These are phyloP conservation scores for Capniomyces stellatus DNA, from an alignment of 371 early-diverging fungal species.

Conservation along the genomic window DNA sequence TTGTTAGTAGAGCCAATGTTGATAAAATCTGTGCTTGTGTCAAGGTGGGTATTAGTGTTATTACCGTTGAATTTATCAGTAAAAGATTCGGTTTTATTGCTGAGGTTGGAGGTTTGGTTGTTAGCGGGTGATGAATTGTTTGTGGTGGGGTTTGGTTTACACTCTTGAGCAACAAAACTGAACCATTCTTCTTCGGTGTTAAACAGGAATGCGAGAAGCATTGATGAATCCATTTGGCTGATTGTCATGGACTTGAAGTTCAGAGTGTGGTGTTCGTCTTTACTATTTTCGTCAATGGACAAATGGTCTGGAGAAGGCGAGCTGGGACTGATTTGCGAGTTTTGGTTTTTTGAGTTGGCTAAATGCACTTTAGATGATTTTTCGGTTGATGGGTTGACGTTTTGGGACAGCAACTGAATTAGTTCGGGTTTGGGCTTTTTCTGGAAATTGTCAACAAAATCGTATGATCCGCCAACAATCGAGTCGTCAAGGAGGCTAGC, in stretches of 20 bases:
- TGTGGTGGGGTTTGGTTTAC: neutral
- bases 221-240: slow-evolving; percentile 22
- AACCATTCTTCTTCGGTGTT: slow-evolving; percentile 27
- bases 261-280: slow-evolving; percentile 22
- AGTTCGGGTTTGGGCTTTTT: neutral
- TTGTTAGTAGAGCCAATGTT: no score
- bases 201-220: slow-evolving; percentile 25
- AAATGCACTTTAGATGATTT: neutral
- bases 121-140: no score
- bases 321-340: neutral
- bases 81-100: no score
- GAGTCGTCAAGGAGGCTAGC: no score
- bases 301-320: no score
- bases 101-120: no score
- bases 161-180: slow-evolving; percentile 12
- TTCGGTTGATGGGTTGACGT: neutral
- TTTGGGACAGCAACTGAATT: neutral
- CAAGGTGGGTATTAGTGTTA: no score
- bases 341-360: neutral
- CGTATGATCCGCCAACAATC: neutral
- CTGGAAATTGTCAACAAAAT: neutral
- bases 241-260: slow-evolving; percentile 21
- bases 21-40: no score
- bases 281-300: neutral
- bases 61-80: no score